phyloP scores from a whole-genome alignment of 306 rosid genomes.

The Quercus rubra region DNA sequence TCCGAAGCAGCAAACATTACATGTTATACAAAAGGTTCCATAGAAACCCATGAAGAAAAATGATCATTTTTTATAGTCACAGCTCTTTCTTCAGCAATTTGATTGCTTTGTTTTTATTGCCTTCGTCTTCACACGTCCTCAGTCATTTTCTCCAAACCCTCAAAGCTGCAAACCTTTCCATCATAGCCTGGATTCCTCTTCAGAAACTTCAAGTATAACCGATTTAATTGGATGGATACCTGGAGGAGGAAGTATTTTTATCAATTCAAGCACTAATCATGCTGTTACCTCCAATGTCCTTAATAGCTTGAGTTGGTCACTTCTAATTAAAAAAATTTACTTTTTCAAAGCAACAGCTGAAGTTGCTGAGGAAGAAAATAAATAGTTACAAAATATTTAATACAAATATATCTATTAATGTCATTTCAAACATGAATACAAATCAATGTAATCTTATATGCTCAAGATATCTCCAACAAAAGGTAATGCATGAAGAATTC shows the following conservation, averaged over 20 bases:
- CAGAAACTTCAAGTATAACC: constrained; percentile 76
- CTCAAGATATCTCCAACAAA: not conserved
- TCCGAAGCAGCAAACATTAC: constrained; percentile 40
- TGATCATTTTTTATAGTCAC: constrained; percentile 4
- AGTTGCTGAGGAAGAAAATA: not conserved
- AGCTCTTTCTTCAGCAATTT: constrained; percentile 76
- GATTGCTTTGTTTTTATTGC: constrained; percentile 49
- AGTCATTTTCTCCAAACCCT: constrained; percentile 20
- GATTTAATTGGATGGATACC: constrained; percentile 93
- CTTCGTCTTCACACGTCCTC: constrained; percentile 35
- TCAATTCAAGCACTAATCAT: not conserved
- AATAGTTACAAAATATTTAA: not conserved
- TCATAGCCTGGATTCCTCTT: constrained; percentile 91
- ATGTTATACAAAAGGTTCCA: not conserved
- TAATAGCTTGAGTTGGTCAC: not conserved
- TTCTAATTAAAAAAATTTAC: not conserved
- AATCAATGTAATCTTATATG: not conserved
- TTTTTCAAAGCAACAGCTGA: not conserved
- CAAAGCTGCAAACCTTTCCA: constrained; percentile 65
- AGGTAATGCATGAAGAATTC: not conserved
- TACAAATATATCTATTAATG: not conserved
- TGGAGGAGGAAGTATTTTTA: constrained; percentile 21
- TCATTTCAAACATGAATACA: not conserved
- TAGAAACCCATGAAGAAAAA: constrained; percentile 5
- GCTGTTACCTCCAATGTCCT: not conserved